A percentile compares a stretch with the other conserved stretches of the same genome.
phyloP scores from a whole-genome alignment of 2,329 filamentous ascomycete genomes.

The Aspergillus amoenus region DNA sequence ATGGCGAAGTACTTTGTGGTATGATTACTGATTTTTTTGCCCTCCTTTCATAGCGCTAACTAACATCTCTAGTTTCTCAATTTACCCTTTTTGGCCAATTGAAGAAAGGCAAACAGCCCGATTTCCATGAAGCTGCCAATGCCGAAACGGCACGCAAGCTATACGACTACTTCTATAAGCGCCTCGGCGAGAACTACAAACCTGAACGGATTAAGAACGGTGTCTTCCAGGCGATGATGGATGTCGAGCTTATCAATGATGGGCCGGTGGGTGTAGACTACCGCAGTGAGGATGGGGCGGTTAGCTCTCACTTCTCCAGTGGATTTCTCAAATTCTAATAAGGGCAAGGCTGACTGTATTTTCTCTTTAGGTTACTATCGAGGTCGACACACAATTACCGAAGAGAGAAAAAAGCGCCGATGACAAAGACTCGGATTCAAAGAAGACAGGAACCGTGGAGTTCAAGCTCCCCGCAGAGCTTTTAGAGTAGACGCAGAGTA shows the following conservation, averaged over 20 bases:
- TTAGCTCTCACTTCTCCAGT: conserved; percentile 42
- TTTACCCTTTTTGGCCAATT: conserved; percentile 91
- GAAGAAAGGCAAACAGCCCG: conserved; percentile 94
- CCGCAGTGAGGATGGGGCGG: conserved; percentile 57
- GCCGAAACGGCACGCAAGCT: conserved; percentile 75
- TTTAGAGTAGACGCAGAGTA: conserved; percentile 18
- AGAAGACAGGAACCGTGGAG: conserved; percentile 16
- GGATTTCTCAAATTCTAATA: conserved; percentile 14
- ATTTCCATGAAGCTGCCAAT: conserved; percentile 85
- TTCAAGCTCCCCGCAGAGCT: conserved; percentile 24
- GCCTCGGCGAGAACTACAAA: conserved; percentile 70
- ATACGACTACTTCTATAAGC: conserved; percentile 79
- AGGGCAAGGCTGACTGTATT: conserved; percentile 10
- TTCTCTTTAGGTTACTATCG: conserved; percentile 41
- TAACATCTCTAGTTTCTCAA: conserved; percentile 71
- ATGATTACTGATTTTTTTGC: conserved; percentile 29
- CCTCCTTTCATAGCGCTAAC: background rate
- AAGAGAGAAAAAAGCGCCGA: conserved; percentile 32
- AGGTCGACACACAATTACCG: conserved; percentile 48
- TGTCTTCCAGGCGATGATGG: conserved; percentile 99
- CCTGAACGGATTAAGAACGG: conserved; percentile 83
- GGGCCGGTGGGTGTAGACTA: conserved; percentile 66
- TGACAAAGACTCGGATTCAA: conserved; percentile 7
- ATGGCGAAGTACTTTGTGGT: conserved; percentile 94
- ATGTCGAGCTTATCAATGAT: conserved; percentile 89